These are phyloP conservation scores for Fusarium nematophilum DNA, from an alignment of 2,329 filamentous ascomycete genomes.

Conservation along the genomic window DNA sequence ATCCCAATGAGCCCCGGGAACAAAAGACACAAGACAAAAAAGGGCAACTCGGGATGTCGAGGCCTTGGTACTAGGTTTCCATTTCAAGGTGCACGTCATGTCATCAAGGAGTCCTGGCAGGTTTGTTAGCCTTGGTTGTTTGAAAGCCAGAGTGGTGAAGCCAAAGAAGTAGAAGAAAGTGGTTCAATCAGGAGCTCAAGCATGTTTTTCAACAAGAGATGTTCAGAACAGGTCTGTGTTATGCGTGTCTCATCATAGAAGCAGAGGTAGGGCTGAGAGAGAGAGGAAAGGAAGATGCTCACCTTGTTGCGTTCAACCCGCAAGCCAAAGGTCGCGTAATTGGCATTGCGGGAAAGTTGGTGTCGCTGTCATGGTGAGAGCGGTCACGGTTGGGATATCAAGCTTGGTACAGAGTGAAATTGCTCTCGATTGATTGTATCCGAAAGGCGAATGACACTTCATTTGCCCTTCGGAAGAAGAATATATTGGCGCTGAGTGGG, in stretches of 20 bases:
- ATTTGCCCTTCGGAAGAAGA: no score
- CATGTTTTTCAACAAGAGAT: constrained; percentile 45
- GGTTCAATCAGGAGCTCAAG: constrained; percentile 40
- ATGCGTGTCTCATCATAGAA: constrained; percentile 47
- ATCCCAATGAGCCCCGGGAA: background rate
- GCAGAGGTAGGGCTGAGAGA: constrained; percentile 1
- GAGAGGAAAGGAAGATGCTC: constrained; percentile 11
- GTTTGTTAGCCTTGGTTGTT: constrained; percentile 25
- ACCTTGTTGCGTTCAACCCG: constrained; percentile 7
- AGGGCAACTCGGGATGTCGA: constrained; percentile 10
- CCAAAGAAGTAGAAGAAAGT: constrained; percentile 10
- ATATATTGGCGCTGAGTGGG: no score
- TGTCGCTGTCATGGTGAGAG: no score
- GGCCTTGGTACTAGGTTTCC: constrained; percentile 10
- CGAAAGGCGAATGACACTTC: no score
- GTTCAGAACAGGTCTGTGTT: constrained; percentile 52
- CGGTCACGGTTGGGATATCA: no score
- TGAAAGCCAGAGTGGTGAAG: constrained; percentile 8
- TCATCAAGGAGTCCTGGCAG: constrained; percentile 9
- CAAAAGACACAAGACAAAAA: no score
- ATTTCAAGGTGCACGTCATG: constrained; percentile 23
- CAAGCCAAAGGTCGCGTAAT: background rate
- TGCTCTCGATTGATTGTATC: no score
- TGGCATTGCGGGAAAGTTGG: background rate
- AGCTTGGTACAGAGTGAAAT: no score